Percentiles rank a stretch among this genome's conserved stretches.
phyloP scores from a whole-genome alignment of 495 filamentous ascomycete genomes.

The Penicillium riverlandense region DNA sequence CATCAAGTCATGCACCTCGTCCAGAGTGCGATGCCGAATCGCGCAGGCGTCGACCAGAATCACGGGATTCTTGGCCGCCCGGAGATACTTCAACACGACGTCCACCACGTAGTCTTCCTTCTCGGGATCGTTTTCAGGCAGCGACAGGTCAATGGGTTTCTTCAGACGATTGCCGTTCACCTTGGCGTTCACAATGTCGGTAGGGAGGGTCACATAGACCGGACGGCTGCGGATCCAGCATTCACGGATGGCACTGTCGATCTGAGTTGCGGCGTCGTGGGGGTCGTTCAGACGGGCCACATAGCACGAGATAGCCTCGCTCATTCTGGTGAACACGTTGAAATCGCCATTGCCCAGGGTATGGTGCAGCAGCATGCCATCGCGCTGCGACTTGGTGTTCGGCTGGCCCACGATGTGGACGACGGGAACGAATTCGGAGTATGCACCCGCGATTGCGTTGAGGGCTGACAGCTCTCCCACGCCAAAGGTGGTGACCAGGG shows the following conservation, averaged over 20 bases:
- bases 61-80: conserved; percentile 67
- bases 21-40: conserved; percentile 67
- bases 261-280: conserved; percentile 59
- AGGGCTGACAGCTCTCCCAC: conserved; percentile 64
- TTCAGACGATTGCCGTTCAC: conserved; percentile 65
- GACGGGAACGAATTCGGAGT: conserved; percentile 54
- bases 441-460: conserved; percentile 62
- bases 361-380: conserved; percentile 74
- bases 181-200: conserved; percentile 76
- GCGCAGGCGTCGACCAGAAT: conserved; percentile 91
- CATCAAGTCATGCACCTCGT: conserved; percentile 72
- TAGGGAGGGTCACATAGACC: conserved; percentile 81
- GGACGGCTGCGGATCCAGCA: conserved; percentile 70
- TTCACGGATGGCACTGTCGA: conserved; percentile 74
- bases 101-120: conserved; percentile 81
- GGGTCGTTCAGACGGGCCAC: conserved; percentile 63
- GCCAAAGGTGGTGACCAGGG: conserved; percentile 61
- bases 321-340: conserved; percentile 80
- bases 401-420: conserved; percentile 62
- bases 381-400: conserved; percentile 38
- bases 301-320: conserved; percentile 59
- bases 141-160: conserved; percentile 58
- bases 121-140: conserved; percentile 58
- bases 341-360: conserved; percentile 90
- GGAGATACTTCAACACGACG: conserved; percentile 68